Evolutionary conservation across 2,329 filamentous ascomycete species (phyloP).

Genomic region (Pyricularia sp.): DNA sequence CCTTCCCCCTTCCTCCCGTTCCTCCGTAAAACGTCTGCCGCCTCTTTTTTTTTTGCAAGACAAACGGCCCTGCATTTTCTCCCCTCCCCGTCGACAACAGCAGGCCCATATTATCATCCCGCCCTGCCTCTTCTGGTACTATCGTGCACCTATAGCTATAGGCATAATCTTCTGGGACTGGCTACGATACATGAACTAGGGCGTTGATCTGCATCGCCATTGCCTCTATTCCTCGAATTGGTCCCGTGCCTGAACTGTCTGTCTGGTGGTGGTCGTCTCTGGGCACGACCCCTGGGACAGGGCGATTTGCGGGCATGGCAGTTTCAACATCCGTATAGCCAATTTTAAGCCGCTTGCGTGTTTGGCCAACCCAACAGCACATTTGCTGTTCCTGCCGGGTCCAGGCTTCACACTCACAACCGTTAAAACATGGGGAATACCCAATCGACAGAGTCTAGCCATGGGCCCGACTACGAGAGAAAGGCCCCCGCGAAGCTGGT

Average conservation of each 20-base stretch:
- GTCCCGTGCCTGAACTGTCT: neutral
- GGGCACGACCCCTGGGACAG: constrained; percentile 16
- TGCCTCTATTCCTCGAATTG: neutral
- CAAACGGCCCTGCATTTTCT: neutral
- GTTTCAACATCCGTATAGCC: constrained; percentile 25
- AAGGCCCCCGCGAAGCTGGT: constrained; percentile 35
- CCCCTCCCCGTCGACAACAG: neutral
- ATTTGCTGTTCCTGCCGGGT: neutral
- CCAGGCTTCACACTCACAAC: neutral
- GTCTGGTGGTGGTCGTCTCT: constrained; percentile 3
- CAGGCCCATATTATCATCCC: neutral
- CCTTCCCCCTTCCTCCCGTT: neutral
- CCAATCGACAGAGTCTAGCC: constrained; percentile 24
- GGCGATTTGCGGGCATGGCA: constrained; percentile 26
- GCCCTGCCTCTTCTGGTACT: neutral
- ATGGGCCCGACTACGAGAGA: constrained; percentile 10
- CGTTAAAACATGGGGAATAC: neutral
- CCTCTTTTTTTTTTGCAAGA: neutral
- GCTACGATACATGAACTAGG: neutral
- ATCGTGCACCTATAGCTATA: neutral
- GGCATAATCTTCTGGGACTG: neutral
- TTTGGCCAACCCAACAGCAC: neutral
- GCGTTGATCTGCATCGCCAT: neutral
- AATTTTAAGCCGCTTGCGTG: constrained; percentile 18
- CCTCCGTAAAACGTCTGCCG: neutral